Evolutionary conservation across 257 asterid species (phyloP), one percentile per base, ranked within the genome.

Genomic region (Ajuga chamaepitys): DNA sequence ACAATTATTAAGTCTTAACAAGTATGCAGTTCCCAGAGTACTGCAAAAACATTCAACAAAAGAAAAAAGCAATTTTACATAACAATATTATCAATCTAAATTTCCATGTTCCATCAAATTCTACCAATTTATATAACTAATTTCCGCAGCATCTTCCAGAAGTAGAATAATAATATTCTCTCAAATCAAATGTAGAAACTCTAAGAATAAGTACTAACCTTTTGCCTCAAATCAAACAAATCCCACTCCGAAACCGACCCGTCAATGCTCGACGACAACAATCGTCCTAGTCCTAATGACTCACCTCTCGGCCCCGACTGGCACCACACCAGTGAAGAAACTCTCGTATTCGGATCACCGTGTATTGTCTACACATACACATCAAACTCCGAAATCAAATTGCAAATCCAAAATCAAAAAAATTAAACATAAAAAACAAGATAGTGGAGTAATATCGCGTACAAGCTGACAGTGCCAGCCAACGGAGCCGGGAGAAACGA

Each of bases 391-490:
- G 37, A 60, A 64, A 58, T 30, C 58, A 76, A 68, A 6, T 1
- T 18, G 50, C 58, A 71, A 24, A 62, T 25, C 70, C 22, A 2
- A 28, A 13, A 54, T 28, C 34, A 28, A 5, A 28, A 28, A n/a
- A n/a, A n/a, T n/a, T n/a, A n/a, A 47, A 50, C 14, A 10, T 26
- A 13, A 56, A 68, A 67, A n/a, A 64, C 20, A 20, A 45, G 17
- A 41, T 60, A 40, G 67, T 28, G 70, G 30, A 26, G 55, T 28
- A 2, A 2, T 28, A 28, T 10, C 64, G 51, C 89, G 66, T 88
- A 93, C 97, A 12, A 89, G 89, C 86, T 80, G 95, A 80, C 95
- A 84, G 90, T 94, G 98, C 99, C 99, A 94, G 80, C 96, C 95
- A 4, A 88, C 94, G 69, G 99, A 88, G 63, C 98, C 99, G 50